Evolutionary conservation across 2,329 filamentous ascomycete species (phyloP).

Genomic region (Geosmithia putterillii): DNA sequence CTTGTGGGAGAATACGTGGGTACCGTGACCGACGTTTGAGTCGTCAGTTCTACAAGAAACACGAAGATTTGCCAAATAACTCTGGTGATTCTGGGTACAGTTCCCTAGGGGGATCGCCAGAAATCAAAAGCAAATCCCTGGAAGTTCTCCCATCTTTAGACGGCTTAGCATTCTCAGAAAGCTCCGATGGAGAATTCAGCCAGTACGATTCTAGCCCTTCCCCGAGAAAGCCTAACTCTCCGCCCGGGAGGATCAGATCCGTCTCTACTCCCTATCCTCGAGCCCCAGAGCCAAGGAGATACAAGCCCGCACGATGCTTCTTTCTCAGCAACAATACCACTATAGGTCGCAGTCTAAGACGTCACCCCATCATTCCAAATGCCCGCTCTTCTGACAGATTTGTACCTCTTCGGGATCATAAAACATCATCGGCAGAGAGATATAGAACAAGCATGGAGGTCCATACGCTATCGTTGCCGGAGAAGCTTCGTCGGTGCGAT

Average conservation of each 20-base stretch:
- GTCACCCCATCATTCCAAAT: conserved; percentile 1
- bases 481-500: conserved; percentile 31
- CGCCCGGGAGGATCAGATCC: background rate
- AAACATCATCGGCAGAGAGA: conserved; percentile 24
- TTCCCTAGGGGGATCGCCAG: conserved; percentile 5
- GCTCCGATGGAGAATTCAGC: background rate
- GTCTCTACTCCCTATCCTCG: background rate
- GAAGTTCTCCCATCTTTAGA: conserved; percentile 5
- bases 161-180: conserved; percentile 2
- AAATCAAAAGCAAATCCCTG: background rate
- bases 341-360: background rate
- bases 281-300: background rate
- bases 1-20: background rate
- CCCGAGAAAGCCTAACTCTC: background rate
- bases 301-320: background rate
- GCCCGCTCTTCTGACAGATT: conserved; percentile 32
- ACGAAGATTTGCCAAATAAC: background rate
- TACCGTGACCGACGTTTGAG: background rate
- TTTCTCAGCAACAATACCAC: background rate
- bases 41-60: background rate
- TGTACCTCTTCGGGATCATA: conserved; percentile 27
- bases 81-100: conserved; percentile 7
- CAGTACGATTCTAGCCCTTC: background rate
- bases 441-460: conserved; percentile 31
- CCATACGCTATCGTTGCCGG: conserved; percentile 26